Evolutionary conservation across 257 asterid species (phyloP), one percentile per base, ranked within the genome.

Genomic region (Penstemon davidsonii): DNA sequence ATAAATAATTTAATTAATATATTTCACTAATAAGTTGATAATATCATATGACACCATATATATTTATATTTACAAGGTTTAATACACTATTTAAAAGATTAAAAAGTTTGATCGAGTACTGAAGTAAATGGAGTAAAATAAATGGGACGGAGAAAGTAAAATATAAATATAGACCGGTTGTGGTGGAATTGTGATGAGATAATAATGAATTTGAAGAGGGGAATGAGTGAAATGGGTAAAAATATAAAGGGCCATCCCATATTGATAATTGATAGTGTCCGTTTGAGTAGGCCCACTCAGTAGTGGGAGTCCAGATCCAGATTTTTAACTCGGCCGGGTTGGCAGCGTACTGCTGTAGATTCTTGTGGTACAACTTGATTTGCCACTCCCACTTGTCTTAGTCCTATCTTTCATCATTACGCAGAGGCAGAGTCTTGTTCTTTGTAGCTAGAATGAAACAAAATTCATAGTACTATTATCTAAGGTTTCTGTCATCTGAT

Each of bases 201-300:
- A 43, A 52, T 62, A 9, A 43, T 53, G 2, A 8, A 71, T 62
- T n/a, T 11, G 7, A 25, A 70, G 45, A 62, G 46, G 52, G 37
- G 64, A 62, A 58, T 62, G 50, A 38, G 15, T 12, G 5, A 54
- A 70, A 71, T 54, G 70, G 52, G 44, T 71, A 37, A 18, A 54
- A 38, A 56, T 40, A 3, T 5, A 64, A 10, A 66, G 72, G 72
- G 65, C 67, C 72, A 47, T 15, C 57, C 41, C 5, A 19, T 19
- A 62, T 4, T 68, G 70, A 36, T 70, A 69, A 62, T 4, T 68
- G 70, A 36, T 70, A 69, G 58, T 25, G 18, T 15, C 18, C 18
- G 18, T 15, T 15, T 15, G 18, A 15, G 18, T 15, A 15, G 18
- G 18, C 18, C 18, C 18, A 15, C 18, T 15, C 18, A 56, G 45